These are phyloP conservation scores for Carex littledalei DNA, from an alignment of 176 grass and related monocot genomes.

Conservation along the genomic window DNA sequence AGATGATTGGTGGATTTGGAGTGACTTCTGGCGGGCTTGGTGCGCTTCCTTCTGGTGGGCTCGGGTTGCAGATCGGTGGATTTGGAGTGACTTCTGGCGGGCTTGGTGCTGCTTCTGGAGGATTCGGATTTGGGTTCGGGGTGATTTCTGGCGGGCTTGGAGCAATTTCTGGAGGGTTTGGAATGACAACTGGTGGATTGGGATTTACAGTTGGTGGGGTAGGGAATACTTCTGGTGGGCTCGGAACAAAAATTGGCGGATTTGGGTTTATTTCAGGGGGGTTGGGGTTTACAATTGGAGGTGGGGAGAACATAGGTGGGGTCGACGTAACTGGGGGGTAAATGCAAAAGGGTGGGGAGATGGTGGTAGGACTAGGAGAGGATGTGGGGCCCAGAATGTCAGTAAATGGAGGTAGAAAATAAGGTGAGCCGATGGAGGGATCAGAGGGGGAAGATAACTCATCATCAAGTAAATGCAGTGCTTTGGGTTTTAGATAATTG, in stretches of 20 bases:
- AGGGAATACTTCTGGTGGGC: slow-evolving; percentile 19
- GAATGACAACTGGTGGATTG: slow-evolving; percentile 14
- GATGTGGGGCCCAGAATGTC: slow-evolving; percentile 28
- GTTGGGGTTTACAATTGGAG: background rate
- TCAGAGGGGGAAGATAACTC: slow-evolving; percentile 32
- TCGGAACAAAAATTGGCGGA: slow-evolving; percentile 20
- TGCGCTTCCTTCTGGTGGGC: background rate
- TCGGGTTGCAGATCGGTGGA: slow-evolving; percentile 12
- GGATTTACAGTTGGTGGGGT: slow-evolving; percentile 17
- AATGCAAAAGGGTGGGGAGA: slow-evolving; percentile 32
- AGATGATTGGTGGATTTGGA: background rate
- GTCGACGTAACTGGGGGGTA: slow-evolving; percentile 25
- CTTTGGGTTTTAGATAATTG: background rate
- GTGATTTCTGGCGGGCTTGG: slow-evolving; percentile 11
- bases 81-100: slow-evolving; percentile 26
- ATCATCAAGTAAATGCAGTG: slow-evolving; percentile 25
- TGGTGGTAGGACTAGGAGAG: background rate
- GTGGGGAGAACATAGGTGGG: slow-evolving; percentile 21
- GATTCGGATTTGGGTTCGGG: slow-evolving; percentile 5
- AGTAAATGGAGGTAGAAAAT: slow-evolving; percentile 35
- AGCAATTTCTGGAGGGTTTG: slow-evolving; percentile 23
- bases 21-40: slow-evolving; percentile 3
- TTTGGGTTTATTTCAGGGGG: slow-evolving; percentile 22
- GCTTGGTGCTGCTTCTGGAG: background rate
- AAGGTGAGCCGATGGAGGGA: slow-evolving; percentile 34